Conservation (phyloP, 495 filamentous ascomycete species). For the Hypoxylon lienhwacheense region DNA sequence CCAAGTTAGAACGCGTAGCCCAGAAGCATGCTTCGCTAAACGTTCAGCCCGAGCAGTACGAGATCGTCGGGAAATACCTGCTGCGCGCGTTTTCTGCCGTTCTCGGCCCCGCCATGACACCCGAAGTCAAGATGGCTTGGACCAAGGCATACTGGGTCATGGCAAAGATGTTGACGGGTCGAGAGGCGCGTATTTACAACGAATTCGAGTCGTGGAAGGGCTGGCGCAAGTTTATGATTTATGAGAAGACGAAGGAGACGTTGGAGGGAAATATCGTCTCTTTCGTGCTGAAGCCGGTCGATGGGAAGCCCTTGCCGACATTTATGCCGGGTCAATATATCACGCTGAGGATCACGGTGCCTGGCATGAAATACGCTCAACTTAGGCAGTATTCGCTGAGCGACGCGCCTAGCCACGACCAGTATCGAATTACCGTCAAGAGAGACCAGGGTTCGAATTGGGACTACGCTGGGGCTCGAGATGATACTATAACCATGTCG, state of each 20-base stretch:
- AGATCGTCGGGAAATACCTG: slow-evolving; percentile 67
- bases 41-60: slow-evolving; percentile 69
- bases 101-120: slow-evolving; percentile 67
- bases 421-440: slow-evolving; percentile 74
- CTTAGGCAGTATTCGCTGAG: slow-evolving; percentile 72
- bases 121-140: slow-evolving; percentile 64
- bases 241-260: slow-evolving; percentile 61
- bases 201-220: slow-evolving; percentile 59
- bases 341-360: slow-evolving; percentile 60
- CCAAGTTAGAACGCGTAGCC: slow-evolving; percentile 70
- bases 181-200: slow-evolving; percentile 63
- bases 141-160: slow-evolving; percentile 63
- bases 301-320: slow-evolving; percentile 59
- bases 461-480: slow-evolving; percentile 17
- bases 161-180: slow-evolving; percentile 64
- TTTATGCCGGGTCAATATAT: slow-evolving; percentile 74
- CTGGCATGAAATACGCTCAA: slow-evolving; percentile 61
- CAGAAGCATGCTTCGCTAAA: slow-evolving; percentile 73
- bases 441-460: slow-evolving; percentile 53
- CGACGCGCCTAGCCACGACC: slow-evolving; percentile 57
- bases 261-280: slow-evolving; percentile 56
- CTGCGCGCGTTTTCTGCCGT: slow-evolving; percentile 67
- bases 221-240: slow-evolving; percentile 69
- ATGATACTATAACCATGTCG: slow-evolving; percentile 32
- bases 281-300: slow-evolving; percentile 67